Base-by-base conservation (phyloP, 148 eudicot species). In the Rhododendron mucronatum region DNA sequence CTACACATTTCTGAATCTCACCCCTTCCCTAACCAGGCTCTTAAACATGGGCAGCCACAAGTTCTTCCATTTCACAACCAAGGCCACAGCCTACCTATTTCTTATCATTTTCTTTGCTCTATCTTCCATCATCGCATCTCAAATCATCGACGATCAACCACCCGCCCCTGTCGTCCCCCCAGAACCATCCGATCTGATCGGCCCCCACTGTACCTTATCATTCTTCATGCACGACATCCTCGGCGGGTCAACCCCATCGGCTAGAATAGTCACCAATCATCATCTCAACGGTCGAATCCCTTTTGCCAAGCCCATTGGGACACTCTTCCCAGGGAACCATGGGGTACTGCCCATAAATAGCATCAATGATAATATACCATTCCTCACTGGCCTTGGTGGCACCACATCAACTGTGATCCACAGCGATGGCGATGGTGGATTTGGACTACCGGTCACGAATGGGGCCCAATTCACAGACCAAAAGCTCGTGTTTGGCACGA, bases 401-500 rank as follows among this genome's bases (percentile, higher is more conserved):
- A 16, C 47, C 79, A 75, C 47, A 39, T 39, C 79, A 75, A 75
- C n/a, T 2, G n/a, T 75, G 47, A 35, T 75, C 11, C 81, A 20
- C 11, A 77, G 44, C 13, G 21, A 41, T 2, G 4, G 80, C 67
- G 81, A 61, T 3, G 61, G 82, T 39, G 88, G 76, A 23, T n/a
- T 59, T 7, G 88, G 85, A 10, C 71, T 63, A 63, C 71, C 71
- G 26, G 28, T 21, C 71, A n/a, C 9, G 28, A 67, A 26, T 67
- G 39, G 39, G 39, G 39, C 7, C 41, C 73, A 65, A 9, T 74
- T 61, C 9, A 78, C 76, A 6, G 85, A 59, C 21, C 88, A 83
- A 23, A 65, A 83, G 41, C 86, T 78, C 80, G 51, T 84, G 79
- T 87, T 87, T 77, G 88, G 88, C 16, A 78, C 86, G 47, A 78